Conservation (phyloP, 2,329 filamentous ascomycete species). For the Bipolaris oryzae region DNA sequence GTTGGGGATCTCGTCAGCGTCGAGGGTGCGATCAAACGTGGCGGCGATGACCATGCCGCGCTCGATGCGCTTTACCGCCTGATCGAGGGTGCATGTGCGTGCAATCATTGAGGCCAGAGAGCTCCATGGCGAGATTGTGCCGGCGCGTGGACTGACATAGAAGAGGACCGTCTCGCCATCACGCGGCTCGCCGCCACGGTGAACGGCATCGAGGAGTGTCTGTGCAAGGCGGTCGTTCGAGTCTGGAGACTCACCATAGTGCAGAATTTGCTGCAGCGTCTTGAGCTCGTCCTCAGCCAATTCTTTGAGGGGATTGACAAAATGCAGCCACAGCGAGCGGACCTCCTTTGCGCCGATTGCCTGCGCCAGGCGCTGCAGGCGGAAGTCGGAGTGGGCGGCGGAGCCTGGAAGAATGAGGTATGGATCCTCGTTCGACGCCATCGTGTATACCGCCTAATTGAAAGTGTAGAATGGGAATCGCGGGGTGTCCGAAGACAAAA, state of each 20-base stretch:
- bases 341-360: conserved; percentile 55
- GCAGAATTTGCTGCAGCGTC: conserved; percentile 64
- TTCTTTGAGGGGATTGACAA: conserved; percentile 52
- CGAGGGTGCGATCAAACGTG: conserved; percentile 60
- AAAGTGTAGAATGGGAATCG: conserved; percentile 16
- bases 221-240: conserved; percentile 53
- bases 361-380: conserved; percentile 53
- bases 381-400: conserved; percentile 61
- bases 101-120: conserved; percentile 95
- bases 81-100: conserved; percentile 82
- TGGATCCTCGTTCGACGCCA: conserved; percentile 41
- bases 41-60: conserved; percentile 79
- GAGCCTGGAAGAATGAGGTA: conserved; percentile 58
- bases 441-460: conserved; percentile 24
- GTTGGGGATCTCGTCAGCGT: conserved; percentile 61
- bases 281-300: conserved; percentile 54
- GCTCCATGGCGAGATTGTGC: conserved; percentile 92
- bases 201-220: conserved; percentile 54
- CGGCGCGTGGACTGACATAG: conserved; percentile 79
- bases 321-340: conserved; percentile 59
- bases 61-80: conserved; percentile 78
- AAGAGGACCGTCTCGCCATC: conserved; percentile 63
- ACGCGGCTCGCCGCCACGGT: conserved; percentile 56
- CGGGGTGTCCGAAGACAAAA: conserved; percentile 27
- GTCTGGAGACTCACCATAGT: conserved; percentile 63